A percentile compares a stretch with the other conserved stretches of the same genome.
phyloP scores from a whole-genome alignment of 306 rosid species.

The Astragalus glycyphyllos region DNA sequence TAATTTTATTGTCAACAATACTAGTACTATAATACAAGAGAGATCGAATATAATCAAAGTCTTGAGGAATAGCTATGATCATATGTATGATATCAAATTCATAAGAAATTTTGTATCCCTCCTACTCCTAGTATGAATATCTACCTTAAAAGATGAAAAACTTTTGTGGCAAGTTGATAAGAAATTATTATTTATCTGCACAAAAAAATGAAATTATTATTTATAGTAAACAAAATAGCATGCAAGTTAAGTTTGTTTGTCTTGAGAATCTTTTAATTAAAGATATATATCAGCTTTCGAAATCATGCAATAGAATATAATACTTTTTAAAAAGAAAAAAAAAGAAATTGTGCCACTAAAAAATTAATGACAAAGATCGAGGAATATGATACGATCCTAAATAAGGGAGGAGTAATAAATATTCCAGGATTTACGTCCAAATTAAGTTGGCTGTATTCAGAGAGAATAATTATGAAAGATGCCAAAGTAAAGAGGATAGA shows the following conservation, averaged over 20 bases:
- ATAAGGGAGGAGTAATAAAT: not conserved
- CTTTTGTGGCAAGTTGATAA: not conserved
- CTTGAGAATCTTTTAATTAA: slow-evolving; percentile 22
- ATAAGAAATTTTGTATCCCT: too few species aligned
- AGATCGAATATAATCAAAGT: too few species aligned
- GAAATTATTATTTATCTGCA: too few species aligned
- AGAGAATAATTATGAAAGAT: slow-evolving; percentile 43
- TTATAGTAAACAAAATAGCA: too few species aligned
- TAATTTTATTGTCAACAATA: too few species aligned
- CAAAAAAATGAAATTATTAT: too few species aligned
- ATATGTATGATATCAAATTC: too few species aligned
- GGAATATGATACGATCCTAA: slow-evolving; percentile 22
- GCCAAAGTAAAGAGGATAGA: slow-evolving; percentile 16
- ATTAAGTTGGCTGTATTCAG: slow-evolving; percentile 36
- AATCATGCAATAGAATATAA: slow-evolving; percentile 16
- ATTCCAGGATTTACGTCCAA: slow-evolving; percentile 12
- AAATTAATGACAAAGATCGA: slow-evolving; percentile 20
- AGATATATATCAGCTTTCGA: slow-evolving; percentile 25
- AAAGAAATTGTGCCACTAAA: not conserved
- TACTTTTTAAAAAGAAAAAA: slow-evolving; percentile 19
- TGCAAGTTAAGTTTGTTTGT: not conserved
- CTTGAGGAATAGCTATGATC: too few species aligned
- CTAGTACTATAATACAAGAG: too few species aligned
- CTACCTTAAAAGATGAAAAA: not conserved
- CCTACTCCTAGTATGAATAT: too few species aligned